A percentile compares a stretch with the other conserved stretches of the same genome.
Evolutionary conservation across 148 eudicot species (phyloP).

Genomic region (Pharnaceum exiguum): DNA sequence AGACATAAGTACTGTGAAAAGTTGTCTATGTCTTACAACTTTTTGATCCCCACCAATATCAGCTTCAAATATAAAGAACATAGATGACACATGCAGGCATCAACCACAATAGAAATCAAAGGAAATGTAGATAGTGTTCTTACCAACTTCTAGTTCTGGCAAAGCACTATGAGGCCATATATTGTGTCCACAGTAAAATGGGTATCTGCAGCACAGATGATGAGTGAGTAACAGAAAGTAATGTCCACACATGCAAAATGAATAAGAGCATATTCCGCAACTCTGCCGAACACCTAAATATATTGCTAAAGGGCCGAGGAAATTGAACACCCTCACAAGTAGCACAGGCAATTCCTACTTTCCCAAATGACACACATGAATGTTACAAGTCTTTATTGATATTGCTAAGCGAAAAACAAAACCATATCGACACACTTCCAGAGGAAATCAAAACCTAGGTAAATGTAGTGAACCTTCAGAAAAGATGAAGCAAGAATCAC

Average conservation of each 20-base stretch:
- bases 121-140: conserved; percentile 2
- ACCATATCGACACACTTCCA: no score
- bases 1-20: not conserved
- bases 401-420: no score
- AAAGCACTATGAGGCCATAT: conserved; percentile 78
- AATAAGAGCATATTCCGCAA: not conserved
- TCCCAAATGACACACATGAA: no score
- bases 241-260: not conserved
- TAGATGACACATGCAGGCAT: not conserved
- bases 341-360: no score
- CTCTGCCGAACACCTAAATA: no score
- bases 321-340: no score
- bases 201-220: conserved; percentile 51
- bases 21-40: not conserved
- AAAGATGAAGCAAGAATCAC: no score
- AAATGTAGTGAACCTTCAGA: no score
- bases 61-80: not conserved
- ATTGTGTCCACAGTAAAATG: conserved; percentile 82
- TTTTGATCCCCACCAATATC: not conserved
- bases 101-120: not conserved
- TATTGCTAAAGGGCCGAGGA: no score
- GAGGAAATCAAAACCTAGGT: no score
- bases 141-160: conserved; percentile 92
- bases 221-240: not conserved
- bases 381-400: no score